phyloP scores from a whole-genome alignment of 1,284 basidiomycete genomes.

The Leccinum colubrinum region DNA sequence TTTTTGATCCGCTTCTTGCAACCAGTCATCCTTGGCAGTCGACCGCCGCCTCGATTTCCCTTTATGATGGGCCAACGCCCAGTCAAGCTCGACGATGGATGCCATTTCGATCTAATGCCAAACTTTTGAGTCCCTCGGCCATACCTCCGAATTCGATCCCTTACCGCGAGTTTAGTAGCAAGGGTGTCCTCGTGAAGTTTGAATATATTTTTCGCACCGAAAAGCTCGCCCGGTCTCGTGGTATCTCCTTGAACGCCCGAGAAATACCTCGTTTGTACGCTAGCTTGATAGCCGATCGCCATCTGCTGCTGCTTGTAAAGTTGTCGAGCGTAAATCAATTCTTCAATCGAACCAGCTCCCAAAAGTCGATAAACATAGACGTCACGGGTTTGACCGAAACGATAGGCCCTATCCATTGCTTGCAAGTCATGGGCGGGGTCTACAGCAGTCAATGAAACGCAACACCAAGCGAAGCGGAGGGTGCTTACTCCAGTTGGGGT shows the following conservation, averaged over 20 bases:
- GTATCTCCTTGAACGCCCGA: constrained; percentile 78
- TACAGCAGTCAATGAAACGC: constrained; percentile 27
- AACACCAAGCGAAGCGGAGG: background rate
- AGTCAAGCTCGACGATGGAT: constrained; percentile 67
- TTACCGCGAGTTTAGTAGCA: constrained; percentile 72
- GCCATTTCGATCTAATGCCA: constrained; percentile 68
- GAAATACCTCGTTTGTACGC: constrained; percentile 79
- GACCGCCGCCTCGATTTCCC: constrained; percentile 39
- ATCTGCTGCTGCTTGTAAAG: constrained; percentile 90
- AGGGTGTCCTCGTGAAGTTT: constrained; percentile 69
- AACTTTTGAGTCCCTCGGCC: background rate
- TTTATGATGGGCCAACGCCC: constrained; percentile 70
- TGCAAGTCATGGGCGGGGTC: constrained; percentile 87
- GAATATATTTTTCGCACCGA: constrained; percentile 82
- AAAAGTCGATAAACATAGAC: constrained; percentile 85
- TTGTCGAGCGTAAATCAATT: constrained; percentile 82
- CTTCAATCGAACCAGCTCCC: constrained; percentile 85
- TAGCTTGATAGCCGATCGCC: constrained; percentile 82
- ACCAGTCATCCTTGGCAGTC: constrained; percentile 39
- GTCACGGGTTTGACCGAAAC: constrained; percentile 85
- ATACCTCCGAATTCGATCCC: constrained; percentile 14
- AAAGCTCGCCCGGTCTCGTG: constrained; percentile 73
- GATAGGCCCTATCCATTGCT: constrained; percentile 87
- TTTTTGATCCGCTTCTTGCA: constrained; percentile 51
- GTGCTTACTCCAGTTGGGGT: constrained; percentile 86